Conservation (phyloP, 106 monocot genomes). For the Chionographis japonica region DNA sequence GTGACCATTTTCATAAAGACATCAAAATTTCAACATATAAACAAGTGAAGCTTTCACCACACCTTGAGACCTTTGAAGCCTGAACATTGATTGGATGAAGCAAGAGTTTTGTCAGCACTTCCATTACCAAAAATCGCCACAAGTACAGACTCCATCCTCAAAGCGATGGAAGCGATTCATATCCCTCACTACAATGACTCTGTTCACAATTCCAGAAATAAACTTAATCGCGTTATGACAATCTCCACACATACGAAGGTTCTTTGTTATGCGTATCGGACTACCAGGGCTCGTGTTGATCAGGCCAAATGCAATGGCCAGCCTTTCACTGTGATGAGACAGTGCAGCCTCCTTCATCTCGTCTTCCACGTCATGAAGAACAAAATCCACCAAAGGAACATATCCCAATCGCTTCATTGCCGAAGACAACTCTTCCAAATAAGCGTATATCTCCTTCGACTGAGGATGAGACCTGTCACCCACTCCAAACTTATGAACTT, state of each 20-base stretch:
- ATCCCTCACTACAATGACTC: constrained; percentile 38
- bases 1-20: too few species aligned
- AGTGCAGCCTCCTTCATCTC: constrained; percentile 56
- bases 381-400: constrained; percentile 40
- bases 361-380: constrained; percentile 65
- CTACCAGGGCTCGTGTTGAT: constrained; percentile 27
- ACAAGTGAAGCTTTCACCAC: too few species aligned
- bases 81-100: too few species aligned
- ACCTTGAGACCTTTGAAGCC: too few species aligned
- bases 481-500: constrained; percentile 42
- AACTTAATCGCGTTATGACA: constrained; percentile 52
- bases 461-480: constrained; percentile 51
- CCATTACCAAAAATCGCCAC: constrained; percentile 28
- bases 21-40: too few species aligned
- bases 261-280: constrained; percentile 36
- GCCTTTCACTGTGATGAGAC: constrained; percentile 57
- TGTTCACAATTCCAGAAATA: constrained; percentile 19
- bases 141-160: constrained; percentile 35
- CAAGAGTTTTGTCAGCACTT: not conserved
- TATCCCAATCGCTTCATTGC: constrained; percentile 51
- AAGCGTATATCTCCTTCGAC: constrained; percentile 33
- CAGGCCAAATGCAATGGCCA: constrained; percentile 56
- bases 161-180: constrained; percentile 52
- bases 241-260: constrained; percentile 43
- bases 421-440: constrained; percentile 18